Evolutionary conservation across 2,329 filamentous ascomycete genomes (phyloP).

Genomic region (Ophiobolus disseminans): DNA sequence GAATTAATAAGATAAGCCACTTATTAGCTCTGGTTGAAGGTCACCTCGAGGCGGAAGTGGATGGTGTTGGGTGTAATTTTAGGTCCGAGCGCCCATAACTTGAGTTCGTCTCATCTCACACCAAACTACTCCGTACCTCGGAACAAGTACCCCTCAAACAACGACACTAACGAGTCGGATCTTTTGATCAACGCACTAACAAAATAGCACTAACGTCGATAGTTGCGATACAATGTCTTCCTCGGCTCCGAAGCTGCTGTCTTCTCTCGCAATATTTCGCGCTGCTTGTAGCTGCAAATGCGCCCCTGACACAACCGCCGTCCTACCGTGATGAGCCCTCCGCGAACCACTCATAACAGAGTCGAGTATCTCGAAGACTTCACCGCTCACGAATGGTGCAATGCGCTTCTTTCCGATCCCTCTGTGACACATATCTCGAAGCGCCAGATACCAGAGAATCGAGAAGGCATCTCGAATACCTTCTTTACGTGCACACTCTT

Average conservation of each 20-base stretch:
- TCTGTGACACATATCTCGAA: conserved; percentile 26
- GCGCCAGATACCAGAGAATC: conserved; percentile 11
- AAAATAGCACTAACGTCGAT: not conserved
- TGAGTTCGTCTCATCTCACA: not conserved
- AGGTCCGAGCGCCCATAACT: not conserved
- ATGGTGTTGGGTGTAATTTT: no score
- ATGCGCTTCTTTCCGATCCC: conserved; percentile 30
- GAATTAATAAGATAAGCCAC: no score
- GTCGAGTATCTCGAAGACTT: conserved; percentile 36
- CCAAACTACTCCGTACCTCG: not conserved
- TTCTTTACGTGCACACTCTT: conserved; percentile 34
- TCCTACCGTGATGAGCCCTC: not conserved
- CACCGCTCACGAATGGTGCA: conserved; percentile 35
- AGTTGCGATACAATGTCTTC: no score
- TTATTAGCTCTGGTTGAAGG: no score
- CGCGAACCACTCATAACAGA: not conserved
- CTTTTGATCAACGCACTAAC: not conserved
- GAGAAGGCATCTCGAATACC: conserved; percentile 22
- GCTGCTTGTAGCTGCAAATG: no score
- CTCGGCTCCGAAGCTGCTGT: no score
- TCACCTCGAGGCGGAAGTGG: no score
- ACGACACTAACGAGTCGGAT: not conserved
- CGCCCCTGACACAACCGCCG: no score
- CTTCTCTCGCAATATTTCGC: no score
- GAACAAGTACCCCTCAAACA: not conserved